These are phyloP conservation scores for Graphium sp. DNA, from an alignment of 2,329 filamentous ascomycete genomes.

Conservation along the genomic window DNA sequence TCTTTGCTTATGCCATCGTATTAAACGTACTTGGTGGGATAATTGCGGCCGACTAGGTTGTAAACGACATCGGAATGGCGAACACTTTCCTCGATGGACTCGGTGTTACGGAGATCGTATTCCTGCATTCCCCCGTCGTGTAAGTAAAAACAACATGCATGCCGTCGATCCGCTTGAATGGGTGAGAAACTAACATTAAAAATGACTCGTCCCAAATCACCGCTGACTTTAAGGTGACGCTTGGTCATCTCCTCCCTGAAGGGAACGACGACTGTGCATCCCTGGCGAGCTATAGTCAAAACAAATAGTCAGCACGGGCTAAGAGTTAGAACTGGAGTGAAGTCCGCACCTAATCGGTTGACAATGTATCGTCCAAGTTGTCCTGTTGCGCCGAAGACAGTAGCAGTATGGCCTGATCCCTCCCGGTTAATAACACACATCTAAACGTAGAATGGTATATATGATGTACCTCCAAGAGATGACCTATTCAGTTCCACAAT, in stretches of 20 bases:
- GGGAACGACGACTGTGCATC: slow-evolving; percentile 86
- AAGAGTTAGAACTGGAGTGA: neutral
- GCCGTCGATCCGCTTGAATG: no score
- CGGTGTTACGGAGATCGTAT: slow-evolving; percentile 86
- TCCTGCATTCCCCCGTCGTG: no score
- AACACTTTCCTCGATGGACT: slow-evolving; percentile 91
- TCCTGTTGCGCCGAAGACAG: slow-evolving; percentile 93
- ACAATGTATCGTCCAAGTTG: slow-evolving; percentile 95
- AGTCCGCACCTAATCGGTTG: slow-evolving; percentile 58
- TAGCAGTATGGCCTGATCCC: slow-evolving; percentile 73
- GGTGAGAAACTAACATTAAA: slow-evolving; percentile 67
- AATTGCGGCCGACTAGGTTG: slow-evolving; percentile 87
- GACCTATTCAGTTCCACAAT: slow-evolving; percentile 38
- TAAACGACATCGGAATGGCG: slow-evolving; percentile 95
- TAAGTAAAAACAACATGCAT: no score
- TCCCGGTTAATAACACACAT: no score
- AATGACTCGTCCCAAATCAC: slow-evolving; percentile 76
- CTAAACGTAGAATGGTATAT: no score
- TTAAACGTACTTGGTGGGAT: slow-evolving; percentile 70
- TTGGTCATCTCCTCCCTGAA: slow-evolving; percentile 97
- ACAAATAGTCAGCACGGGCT: slow-evolving; percentile 6
- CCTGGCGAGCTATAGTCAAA: slow-evolving; percentile 52
- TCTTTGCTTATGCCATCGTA: neutral
- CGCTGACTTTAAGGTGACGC: slow-evolving; percentile 89
- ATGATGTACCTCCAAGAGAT: slow-evolving; percentile 65